A percentile compares a stretch with the other conserved stretches of the same genome.
Conservation (phyloP, 108 stramenopile species). For the Conticribra weissflogii region DNA sequence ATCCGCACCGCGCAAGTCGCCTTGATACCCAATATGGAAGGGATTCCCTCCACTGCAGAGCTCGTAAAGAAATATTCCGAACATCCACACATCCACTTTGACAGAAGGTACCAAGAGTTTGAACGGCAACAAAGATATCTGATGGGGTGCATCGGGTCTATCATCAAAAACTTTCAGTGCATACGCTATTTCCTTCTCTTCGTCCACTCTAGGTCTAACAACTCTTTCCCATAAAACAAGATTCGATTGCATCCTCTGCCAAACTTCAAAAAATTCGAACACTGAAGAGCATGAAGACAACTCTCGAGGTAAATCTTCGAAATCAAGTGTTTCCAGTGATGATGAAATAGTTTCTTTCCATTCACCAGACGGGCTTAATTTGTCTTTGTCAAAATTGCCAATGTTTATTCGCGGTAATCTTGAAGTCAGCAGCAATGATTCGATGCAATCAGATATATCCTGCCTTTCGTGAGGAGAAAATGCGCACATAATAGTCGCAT, state of each 20-base stretch:
- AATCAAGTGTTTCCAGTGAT: slow-evolving; percentile 40
- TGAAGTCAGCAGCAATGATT: slow-evolving; percentile 37
- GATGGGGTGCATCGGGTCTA: slow-evolving; percentile 24
- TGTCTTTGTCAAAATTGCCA: slow-evolving; percentile 48
- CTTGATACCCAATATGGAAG: slow-evolving; percentile 41
- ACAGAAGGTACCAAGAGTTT: slow-evolving; percentile 51
- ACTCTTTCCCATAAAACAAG: slow-evolving; percentile 36
- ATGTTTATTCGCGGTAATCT: slow-evolving; percentile 47
- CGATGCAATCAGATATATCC: slow-evolving; percentile 47
- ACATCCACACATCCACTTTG: slow-evolving; percentile 70
- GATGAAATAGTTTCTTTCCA: slow-evolving; percentile 43
- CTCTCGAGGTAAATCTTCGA: slow-evolving; percentile 45
- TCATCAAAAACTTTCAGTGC: slow-evolving; percentile 63
- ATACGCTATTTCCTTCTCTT: slow-evolving; percentile 49
- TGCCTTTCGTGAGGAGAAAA: slow-evolving; percentile 42
- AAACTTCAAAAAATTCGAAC: slow-evolving; percentile 16
- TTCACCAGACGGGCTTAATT: too few species aligned
- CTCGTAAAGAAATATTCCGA: slow-evolving; percentile 65
- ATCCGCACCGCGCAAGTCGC: slow-evolving; percentile 28
- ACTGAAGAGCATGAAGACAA: slow-evolving; percentile 25
- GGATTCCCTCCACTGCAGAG: slow-evolving; percentile 66
- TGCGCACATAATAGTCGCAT: slow-evolving; percentile 28
- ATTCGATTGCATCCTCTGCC: slow-evolving; percentile 31
- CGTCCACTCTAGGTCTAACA: slow-evolving; percentile 57
- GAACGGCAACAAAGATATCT: slow-evolving; percentile 61